Evolutionary conservation across 768 basidiomycete species (phyloP).

Genomic region (Lentinus brumalis): DNA sequence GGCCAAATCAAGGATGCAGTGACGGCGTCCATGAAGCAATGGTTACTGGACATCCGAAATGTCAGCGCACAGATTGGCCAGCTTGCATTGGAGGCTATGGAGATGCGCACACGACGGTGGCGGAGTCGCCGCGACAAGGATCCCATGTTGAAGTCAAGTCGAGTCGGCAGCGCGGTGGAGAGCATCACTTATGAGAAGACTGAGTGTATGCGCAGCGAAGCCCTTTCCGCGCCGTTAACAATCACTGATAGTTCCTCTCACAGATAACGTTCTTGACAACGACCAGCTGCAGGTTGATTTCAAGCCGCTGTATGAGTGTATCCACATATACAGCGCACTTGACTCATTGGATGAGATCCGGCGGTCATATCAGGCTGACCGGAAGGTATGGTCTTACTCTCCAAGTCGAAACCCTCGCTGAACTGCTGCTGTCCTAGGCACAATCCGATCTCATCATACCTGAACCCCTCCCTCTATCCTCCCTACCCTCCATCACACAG

Average conservation of each 20-base stretch:
- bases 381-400: conserved; percentile 60
- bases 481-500: conserved; percentile 78
- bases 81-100: conserved; percentile 90
- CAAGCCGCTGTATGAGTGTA: conserved; percentile 92
- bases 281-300: conserved; percentile 90
- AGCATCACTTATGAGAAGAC: conserved; percentile 90
- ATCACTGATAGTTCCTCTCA: not conserved
- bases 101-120: conserved; percentile 80
- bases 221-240: not conserved
- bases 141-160: conserved; percentile 68
- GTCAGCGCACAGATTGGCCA: conserved; percentile 83
- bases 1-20: conserved; percentile 91
- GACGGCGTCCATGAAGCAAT: conserved; percentile 93
- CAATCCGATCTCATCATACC: conserved; percentile 97
- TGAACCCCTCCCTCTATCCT: conserved; percentile 60
- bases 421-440: conserved; percentile 50
- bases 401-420: not conserved
- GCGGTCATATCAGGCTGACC: conserved; percentile 93
- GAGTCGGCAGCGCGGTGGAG: conserved; percentile 91
- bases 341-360: conserved; percentile 91
- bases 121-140: conserved; percentile 82
- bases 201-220: conserved; percentile 66
- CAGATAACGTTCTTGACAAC: conserved; percentile 91
- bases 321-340: conserved; percentile 92
- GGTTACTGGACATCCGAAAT: conserved; percentile 94